phyloP scores from a whole-genome alignment of 352 stramenopile species.

The Globisporangium sylvaticum region DNA sequence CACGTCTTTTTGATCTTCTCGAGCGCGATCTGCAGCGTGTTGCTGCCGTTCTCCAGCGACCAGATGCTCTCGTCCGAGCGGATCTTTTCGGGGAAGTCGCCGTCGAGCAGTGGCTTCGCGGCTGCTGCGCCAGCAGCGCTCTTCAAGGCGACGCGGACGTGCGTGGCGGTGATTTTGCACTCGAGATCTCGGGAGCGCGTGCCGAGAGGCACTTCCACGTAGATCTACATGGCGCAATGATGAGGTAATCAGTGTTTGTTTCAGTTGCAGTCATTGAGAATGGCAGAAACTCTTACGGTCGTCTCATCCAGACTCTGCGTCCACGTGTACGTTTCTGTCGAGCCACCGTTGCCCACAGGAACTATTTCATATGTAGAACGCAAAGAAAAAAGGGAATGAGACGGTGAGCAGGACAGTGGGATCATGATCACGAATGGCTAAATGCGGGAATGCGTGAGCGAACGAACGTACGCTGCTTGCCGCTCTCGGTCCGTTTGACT shows the following conservation, averaged over 20 bases:
- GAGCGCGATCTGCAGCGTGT: conserved; percentile 83
- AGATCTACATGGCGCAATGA: conserved; percentile 35
- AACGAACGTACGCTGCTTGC: conserved; percentile 62
- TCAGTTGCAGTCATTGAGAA: no score
- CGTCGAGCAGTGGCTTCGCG: conserved; percentile 56
- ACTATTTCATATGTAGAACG: conserved; percentile 29
- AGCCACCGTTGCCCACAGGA: conserved; percentile 88
- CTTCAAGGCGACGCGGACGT: conserved; percentile 86
- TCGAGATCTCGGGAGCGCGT: conserved; percentile 91
- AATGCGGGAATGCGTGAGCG: neutral
- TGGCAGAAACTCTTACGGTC: no score
- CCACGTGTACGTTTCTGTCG: conserved; percentile 92
- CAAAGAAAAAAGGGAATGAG: no score
- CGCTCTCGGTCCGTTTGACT: conserved; percentile 40
- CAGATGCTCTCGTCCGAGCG: conserved; percentile 97
- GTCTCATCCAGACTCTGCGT: conserved; percentile 97
- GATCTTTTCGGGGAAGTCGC: conserved; percentile 90
- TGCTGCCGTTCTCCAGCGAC: conserved; percentile 85
- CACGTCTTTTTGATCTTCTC: conserved; percentile 98
- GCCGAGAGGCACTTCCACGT: conserved; percentile 83
- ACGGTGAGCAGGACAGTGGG: neutral
- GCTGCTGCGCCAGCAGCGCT: neutral
- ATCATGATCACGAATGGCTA: neutral
- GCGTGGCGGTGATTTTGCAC: conserved; percentile 85
- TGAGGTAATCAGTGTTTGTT: no score